Evolutionary conservation across 805 yeast species (phyloP).

Genomic region (Metschnikowia kofuensis): DNA sequence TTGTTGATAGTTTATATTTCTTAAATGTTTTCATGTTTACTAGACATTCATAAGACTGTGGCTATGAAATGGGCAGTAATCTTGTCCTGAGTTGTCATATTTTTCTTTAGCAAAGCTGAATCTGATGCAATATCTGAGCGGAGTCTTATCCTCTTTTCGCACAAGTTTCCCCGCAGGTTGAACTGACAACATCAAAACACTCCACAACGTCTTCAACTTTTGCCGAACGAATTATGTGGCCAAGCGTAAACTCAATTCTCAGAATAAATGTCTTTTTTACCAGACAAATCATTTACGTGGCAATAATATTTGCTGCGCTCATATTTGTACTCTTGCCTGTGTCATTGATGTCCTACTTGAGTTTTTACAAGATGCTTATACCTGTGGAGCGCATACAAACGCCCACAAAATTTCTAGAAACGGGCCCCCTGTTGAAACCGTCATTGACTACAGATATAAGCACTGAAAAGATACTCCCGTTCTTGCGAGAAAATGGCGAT

Average conservation of each 20-base stretch:
- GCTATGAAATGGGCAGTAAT: no score
- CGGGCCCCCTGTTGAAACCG: not conserved
- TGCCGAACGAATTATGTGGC: not conserved
- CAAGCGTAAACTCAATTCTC: conserved; percentile 2
- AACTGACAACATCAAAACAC: not conserved
- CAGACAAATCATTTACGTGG: conserved; percentile 13
- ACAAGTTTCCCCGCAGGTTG: not conserved
- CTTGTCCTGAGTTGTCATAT: no score
- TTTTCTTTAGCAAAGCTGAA: no score
- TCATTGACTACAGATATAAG: conserved; percentile 4
- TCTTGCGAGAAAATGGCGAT: conserved; percentile 11
- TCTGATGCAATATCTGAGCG: no score
- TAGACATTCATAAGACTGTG: no score
- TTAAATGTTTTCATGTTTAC: no score
- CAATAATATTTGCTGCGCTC: conserved; percentile 19
- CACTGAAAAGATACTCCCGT: conserved; percentile 5
- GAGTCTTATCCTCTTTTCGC: no score
- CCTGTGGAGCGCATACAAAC: conserved; percentile 23
- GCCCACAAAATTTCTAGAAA: conserved; percentile 11
- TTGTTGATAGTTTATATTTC: no score
- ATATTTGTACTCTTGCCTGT: conserved; percentile 32
- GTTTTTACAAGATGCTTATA: conserved; percentile 33
- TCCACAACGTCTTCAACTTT: not conserved
- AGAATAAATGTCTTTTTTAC: conserved; percentile 14
- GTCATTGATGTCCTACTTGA: conserved; percentile 32